Conservation (phyloP, 352 stramenopile genomes). For the Phytophthora melonis region DNA sequence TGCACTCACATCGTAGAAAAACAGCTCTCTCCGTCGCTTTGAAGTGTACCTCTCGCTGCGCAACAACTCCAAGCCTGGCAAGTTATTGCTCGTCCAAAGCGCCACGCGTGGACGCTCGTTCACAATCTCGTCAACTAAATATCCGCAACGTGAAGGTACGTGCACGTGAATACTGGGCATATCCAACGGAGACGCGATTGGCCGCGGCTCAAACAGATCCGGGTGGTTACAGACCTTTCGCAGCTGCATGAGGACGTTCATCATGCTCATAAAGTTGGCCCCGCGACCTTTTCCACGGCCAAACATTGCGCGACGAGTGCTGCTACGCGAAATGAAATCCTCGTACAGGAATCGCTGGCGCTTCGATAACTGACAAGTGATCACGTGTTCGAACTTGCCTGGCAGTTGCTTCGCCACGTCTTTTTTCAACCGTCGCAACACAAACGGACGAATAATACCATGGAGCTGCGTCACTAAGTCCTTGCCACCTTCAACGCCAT, state of each 20-base stretch:
- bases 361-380: conserved; percentile 95
- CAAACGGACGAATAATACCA: conserved; percentile 98
- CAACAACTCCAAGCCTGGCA: conserved; percentile 57
- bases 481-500: conserved; percentile 35
- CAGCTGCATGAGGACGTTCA: conserved; percentile 99
- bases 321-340: conserved; percentile 97
- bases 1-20: conserved; percentile 57
- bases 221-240: conserved; percentile 98
- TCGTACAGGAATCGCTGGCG: conserved; percentile 98
- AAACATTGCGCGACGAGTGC: conserved; percentile 93
- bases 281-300: conserved; percentile 86
- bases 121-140: conserved; percentile 54
- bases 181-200: conserved; percentile 96
- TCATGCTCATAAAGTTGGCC: conserved; percentile 97
- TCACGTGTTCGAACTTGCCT: conserved; percentile 97
- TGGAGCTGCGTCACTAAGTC: conserved; percentile 95
- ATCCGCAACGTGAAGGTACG: conserved; percentile 51
- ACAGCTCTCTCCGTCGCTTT: conserved; percentile 46
- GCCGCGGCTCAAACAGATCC: conserved; percentile 98
- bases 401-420: conserved; percentile 98
- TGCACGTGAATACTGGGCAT: conserved; percentile 50
- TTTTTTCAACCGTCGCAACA: conserved; percentile 97
- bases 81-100: conserved; percentile 50
- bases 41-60: conserved; percentile 41
- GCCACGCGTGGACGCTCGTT: conserved; percentile 43